These are phyloP conservation scores for Candida adriatica DNA, from an alignment of 805 yeast genomes.

Conservation along the genomic window DNA sequence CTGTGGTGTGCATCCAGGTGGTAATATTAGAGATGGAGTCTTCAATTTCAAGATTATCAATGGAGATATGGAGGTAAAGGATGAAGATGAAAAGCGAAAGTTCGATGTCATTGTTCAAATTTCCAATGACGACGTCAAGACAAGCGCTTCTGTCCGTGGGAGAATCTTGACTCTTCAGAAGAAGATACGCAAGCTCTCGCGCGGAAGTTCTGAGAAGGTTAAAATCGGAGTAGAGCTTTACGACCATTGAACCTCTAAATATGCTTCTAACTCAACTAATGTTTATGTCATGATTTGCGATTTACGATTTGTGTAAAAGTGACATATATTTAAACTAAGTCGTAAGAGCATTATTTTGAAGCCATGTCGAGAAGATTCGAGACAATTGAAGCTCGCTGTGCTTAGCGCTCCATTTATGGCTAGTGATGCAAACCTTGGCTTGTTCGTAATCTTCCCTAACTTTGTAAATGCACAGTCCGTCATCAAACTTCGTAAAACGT, in stretches of 20 bases:
- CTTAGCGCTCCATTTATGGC: too few species aligned
- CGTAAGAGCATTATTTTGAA: too few species aligned
- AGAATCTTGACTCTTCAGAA: conserved; percentile 55
- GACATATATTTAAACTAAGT: too few species aligned
- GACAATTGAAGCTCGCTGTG: too few species aligned
- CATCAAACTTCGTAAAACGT: too few species aligned
- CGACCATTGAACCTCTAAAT: conserved; percentile 25
- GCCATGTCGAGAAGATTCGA: too few species aligned
- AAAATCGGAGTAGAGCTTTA: conserved; percentile 42
- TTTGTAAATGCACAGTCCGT: too few species aligned
- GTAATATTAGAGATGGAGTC: conserved; percentile 58
- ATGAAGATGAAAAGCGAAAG: conserved; percentile 27
- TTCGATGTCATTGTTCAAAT: conserved; percentile 36
- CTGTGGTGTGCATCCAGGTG: conserved; percentile 80
- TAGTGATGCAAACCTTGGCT: too few species aligned
- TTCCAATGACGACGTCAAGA: conserved; percentile 47
- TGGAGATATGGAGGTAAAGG: conserved; percentile 25
- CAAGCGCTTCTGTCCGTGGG: conserved; percentile 51
- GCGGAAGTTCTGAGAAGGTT: conserved; percentile 43
- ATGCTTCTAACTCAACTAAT: too few species aligned
- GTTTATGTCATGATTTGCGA: too few species aligned
- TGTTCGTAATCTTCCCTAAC: too few species aligned
- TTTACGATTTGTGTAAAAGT: too few species aligned
- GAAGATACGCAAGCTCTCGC: conserved; percentile 49
- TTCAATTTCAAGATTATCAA: conserved; percentile 35